These are phyloP conservation scores for Cladosporium sphaerospermum DNA, from an alignment of 2,329 filamentous ascomycete genomes.

Conservation along the genomic window DNA sequence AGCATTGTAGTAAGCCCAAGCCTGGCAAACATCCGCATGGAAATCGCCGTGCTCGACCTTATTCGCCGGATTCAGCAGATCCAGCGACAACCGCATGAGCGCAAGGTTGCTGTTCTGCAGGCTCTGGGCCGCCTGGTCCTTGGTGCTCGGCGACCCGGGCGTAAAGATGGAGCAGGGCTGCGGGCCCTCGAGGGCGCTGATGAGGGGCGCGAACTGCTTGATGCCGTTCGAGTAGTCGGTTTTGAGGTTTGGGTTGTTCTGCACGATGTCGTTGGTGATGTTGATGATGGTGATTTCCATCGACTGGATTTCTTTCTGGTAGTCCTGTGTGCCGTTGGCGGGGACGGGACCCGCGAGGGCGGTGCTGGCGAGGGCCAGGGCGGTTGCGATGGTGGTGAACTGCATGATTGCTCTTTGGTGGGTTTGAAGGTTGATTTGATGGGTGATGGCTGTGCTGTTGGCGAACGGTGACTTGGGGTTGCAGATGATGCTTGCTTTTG, in stretches of 20 bases:
- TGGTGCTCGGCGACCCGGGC: not conserved
- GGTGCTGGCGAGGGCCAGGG: not conserved
- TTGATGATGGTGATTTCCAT: conserved; percentile 7
- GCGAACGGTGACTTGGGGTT: not conserved
- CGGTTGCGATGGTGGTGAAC: not conserved
- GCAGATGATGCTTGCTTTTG: not conserved
- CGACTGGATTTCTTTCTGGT: conserved; percentile 4
- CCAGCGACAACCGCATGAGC: conserved; percentile 1
- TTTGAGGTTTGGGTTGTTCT: not conserved
- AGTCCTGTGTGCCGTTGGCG: not conserved
- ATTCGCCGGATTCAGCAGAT: not conserved
- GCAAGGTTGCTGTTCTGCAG: conserved; percentile 3
- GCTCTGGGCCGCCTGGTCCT: not conserved
- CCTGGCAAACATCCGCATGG: conserved; percentile 5
- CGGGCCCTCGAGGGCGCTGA: conserved; percentile 1
- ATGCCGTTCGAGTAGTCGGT: not conserved
- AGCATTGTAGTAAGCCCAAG: conserved; percentile 5
- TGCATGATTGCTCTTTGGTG: not conserved
- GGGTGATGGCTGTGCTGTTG: not conserved
- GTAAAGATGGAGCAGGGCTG: conserved; percentile 8
- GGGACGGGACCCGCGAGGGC: not conserved
- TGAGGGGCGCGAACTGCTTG: not conserved
- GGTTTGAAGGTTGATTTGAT: not conserved
- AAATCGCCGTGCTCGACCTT: conserved; percentile 1
- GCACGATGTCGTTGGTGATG: conserved; percentile 4